Evolutionary conservation across 192 early-diverging fungal genomes (phyloP), one percentile per base, ranked within the genome.

Genomic region (Helicostylum pulchrum): DNA sequence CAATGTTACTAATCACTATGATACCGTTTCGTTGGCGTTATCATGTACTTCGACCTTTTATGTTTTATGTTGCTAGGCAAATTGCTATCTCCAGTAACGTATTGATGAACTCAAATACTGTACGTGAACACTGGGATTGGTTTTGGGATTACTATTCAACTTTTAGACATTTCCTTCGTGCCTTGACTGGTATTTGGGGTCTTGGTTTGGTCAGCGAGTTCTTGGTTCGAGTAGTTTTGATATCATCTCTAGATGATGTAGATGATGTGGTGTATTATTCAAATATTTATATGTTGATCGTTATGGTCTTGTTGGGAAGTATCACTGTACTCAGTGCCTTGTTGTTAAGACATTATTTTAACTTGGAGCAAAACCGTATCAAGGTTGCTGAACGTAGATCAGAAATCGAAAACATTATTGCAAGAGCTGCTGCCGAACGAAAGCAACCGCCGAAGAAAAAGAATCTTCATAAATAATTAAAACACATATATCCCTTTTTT

Each of bases 201-300:
- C n/a, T 64, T n/a, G 78, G 74, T 11, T 56, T 79, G 56, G 51
- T 79, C 61, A 64, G 65, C 45, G 78, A 79, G 65, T 79, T 79
- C 61, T 44, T 73, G 32, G 43, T 76, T 23, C 63, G 68, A 39
- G 61, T 76, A 14, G 51, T 67, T 4, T 49, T 74, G 56, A 57
- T 74, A 17, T 42, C 34, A 4, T 39, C 31, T 9, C 32, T 61
- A 15, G 48, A 65, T 23, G 64, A 71, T 54, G 69, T 71, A 9
- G 69, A 71, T 30, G 62, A 63, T 21, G 64, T 71, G 44, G 47
- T 71, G 8, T 71, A 71, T 31, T 71, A 71, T 20, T 71, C 69
- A 31, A 71, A 71, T 50, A 65, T 71, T 31, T 71, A 71, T 21
- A 64, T 71, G 48, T 61, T 71, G n/a, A 57, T 52, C 4, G 42